Evolutionary conservation across 208 protist genomes (phyloP), one percentile per base, ranked within the genome.

Genomic region (Leishmania gerbilli): DNA sequence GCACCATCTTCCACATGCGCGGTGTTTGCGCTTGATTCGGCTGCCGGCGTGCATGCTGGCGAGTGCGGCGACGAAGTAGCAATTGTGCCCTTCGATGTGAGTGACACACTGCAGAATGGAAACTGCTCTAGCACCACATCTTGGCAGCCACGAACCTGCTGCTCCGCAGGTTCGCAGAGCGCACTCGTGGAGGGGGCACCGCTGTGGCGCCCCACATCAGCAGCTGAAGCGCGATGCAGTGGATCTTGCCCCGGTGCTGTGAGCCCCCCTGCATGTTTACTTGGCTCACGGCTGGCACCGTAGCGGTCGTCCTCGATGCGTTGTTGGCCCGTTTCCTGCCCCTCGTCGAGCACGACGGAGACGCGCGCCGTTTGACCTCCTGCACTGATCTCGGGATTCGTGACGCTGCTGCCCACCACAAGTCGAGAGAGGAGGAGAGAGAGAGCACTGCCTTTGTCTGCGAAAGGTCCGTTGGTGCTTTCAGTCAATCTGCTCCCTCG

Each of bases 281-380:
- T 51, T 77, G 76, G 21, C 1, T 45, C 9, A n/a, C 56, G 69
- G 2, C 58, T 60, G 13, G 58, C n/a, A 13, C 21, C 56, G 56
- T 15, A 21, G 53, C 53, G 47, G 21, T 42, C 79, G 11, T 5
- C 55, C 45, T 68, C 74, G 9, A 47, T 45, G 56, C 31, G 34
- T 55, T 74, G 76, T 51, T 56, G 45, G 19, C 56, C 53, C 27
- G 74, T 51, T 60, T 78, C 71, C 76, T 84, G 69, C n/a, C 60
- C 69, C 51, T 65, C 81, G 24, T 80, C 76, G 56, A 78, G 71
- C 40, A 80, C 76, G 6, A 77, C 78, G 1, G 69, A 80, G 2
- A 84, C 76, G 51, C 75, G 81, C 21, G 76, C 69, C 19, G 31
- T 27, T 53, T 27, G 21, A n/a, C 24, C 68, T 34, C 21, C 68